Base-by-base conservation (phyloP, 2,329 filamentous ascomycete species). In the Fusarium brevicatenulatum region DNA sequence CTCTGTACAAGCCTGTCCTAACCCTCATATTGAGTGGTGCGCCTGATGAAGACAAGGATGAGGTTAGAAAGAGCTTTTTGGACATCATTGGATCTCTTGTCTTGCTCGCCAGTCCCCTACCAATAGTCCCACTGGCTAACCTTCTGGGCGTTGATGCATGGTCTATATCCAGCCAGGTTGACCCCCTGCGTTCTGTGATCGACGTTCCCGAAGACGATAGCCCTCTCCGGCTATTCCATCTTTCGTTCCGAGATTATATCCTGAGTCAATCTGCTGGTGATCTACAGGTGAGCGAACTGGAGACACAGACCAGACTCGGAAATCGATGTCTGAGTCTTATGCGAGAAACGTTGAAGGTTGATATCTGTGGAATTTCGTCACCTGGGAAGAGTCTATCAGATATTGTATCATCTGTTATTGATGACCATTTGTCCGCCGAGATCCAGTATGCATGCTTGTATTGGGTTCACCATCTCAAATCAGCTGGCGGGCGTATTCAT, bases 171-270 rank as follows among this genome's bases (percentile, higher is more conserved):
- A 8, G 55, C 2, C 10, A 34, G 1, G 2, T 67, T 0, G 37
- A 50, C 2, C 13, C 40, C 2, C 43, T 68, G 0, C 49, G 65
- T 5, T 67, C 63, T 0, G 68, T 71, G 2, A 18, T 71, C 3
- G 42, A 66, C 3, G 46, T 71, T 3, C 66, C 61, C 2, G 36
- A 40, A 1, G 15, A 30, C 5, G 16, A 49, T 4, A 9, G 37
- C 1, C 67, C 69, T 6, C 59, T 76, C 1, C 52, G 73, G 9
- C 44, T 79, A 1, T 74, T 81, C 6, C 82, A 84, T 59, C 66
- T 80, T 11, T 83, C 82, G 1, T 84, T 85, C 49, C 78, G 79
- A 7, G 81, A 84, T 63, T 83, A 82, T 68, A 80, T 85, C 16
- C 37, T 82, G 15, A 75, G 42, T 11, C 7, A 23, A 13, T 59